Conservation (phyloP, 805 yeast species). For the Starmera amethionina region DNA sequence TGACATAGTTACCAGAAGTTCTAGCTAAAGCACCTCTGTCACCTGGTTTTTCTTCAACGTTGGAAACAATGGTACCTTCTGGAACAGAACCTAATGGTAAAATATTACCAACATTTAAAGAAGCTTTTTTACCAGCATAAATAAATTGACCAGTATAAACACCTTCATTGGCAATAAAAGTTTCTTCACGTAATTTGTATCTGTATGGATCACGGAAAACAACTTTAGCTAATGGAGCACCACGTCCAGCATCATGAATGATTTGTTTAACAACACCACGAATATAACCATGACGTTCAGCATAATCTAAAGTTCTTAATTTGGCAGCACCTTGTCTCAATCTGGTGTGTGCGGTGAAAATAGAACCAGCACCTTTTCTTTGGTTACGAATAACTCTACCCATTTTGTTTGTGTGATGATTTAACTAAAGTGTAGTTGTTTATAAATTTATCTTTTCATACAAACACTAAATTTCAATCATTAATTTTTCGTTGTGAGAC, state of each 20-base stretch:
- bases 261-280: conserved; percentile 99
- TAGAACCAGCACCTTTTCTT: conserved; percentile 99
- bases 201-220: conserved; percentile 99
- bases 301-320: conserved; percentile 97
- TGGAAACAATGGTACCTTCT: conserved; percentile 98
- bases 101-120: conserved; percentile 93
- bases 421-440: conserved; percentile 2
- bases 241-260: conserved; percentile 99
- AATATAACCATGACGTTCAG: conserved; percentile 99
- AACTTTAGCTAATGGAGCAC: conserved; percentile 99
- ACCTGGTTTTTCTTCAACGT: conserved; percentile 98
- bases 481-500: too few species aligned
- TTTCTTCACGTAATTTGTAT: conserved; percentile 96
- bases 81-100: conserved; percentile 96
- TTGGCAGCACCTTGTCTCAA: conserved; percentile 99
- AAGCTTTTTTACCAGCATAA: conserved; percentile 98
- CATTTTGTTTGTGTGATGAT: conserved; percentile 18
- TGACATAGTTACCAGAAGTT: conserved; percentile 99
- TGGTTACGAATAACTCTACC: conserved; percentile 99
- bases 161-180: conserved; percentile 99
- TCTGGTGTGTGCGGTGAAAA: conserved; percentile 99
- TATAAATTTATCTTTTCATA: neutral
- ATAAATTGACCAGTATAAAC: conserved; percentile 98
- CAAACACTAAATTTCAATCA: neutral
- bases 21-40: conserved; percentile 99